Conservation (phyloP, 495 filamentous ascomycete genomes). For the Penicilliopsis zonata region DNA sequence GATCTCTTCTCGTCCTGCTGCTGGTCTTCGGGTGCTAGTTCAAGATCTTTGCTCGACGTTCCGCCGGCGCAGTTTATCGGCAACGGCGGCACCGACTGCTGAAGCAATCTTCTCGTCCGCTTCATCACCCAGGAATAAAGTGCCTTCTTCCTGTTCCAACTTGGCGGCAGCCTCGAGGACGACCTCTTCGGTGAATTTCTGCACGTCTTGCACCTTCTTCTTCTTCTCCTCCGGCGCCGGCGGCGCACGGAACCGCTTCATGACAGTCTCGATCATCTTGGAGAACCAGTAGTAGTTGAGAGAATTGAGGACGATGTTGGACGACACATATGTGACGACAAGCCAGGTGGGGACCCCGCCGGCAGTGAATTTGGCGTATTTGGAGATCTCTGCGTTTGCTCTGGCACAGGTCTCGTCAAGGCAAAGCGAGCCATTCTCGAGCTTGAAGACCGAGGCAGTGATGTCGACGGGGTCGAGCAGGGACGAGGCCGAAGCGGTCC, state of each 20-base stretch:
- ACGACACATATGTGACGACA: conserved; percentile 57
- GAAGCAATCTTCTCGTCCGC: conserved; percentile 14
- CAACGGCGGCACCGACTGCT: conserved; percentile 11
- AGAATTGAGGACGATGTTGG: conserved; percentile 70
- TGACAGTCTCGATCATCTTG: conserved; percentile 89
- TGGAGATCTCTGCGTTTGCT: conserved; percentile 36
- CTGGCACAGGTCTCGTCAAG: conserved; percentile 21
- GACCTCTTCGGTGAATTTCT: conserved; percentile 14
- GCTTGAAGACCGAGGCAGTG: conserved; percentile 24
- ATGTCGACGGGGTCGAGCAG: conserved; percentile 17
- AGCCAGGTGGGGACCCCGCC: conserved; percentile 66
- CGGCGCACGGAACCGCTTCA: conserved; percentile 65
- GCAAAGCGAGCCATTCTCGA: conserved; percentile 19
- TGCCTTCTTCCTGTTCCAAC: conserved; percentile 23
- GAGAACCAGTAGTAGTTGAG: conserved; percentile 95
- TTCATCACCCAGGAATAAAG: conserved; percentile 15
- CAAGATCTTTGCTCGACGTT: conserved; percentile 10
- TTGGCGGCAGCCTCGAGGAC: conserved; percentile 26
- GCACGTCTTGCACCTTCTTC: conserved; percentile 9
- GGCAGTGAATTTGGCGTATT: conserved; percentile 34
- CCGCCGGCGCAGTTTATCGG: conserved; percentile 18
- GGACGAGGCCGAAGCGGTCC: conserved; percentile 14
- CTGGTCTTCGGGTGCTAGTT: too few species aligned
- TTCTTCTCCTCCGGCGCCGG: conserved; percentile 4
- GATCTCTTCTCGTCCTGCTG: too few species aligned